phyloP scores from a whole-genome alignment of 441 rosid species.

The Melastoma candidum region DNA sequence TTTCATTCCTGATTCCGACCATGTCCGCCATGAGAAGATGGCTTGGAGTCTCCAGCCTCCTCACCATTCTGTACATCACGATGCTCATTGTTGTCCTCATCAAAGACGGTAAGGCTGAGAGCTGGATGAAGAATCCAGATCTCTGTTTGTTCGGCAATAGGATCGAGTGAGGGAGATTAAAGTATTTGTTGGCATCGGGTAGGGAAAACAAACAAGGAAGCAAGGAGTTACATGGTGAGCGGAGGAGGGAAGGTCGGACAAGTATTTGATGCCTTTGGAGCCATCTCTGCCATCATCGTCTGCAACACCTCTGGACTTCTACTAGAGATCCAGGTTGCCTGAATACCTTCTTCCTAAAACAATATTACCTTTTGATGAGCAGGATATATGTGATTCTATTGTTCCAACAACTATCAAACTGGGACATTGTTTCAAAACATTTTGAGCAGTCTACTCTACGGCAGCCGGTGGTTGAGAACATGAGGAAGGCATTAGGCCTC shows the following conservation, averaged over 20 bases:
- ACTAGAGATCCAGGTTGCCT: slow-evolving; percentile 22
- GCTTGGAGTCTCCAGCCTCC: slow-evolving; percentile 17
- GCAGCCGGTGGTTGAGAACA: slow-evolving; percentile 21
- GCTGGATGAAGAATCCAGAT: neutral
- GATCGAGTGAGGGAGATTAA: too few relatives aligned
- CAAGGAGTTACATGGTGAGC: slow-evolving; percentile 6
- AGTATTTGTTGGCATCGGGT: neutral
- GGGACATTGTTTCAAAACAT: too few relatives aligned
- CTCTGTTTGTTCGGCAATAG: too few relatives aligned
- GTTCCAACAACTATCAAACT: too few relatives aligned
- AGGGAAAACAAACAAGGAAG: slow-evolving; percentile 12
- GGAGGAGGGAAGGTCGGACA: slow-evolving; percentile 13
- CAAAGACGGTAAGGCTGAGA: slow-evolving; percentile 16
- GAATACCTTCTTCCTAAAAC: too few relatives aligned
- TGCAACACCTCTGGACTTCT: slow-evolving; percentile 22
- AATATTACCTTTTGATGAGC: too few relatives aligned
- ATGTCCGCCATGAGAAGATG: slow-evolving; percentile 24
- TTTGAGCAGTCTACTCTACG: slow-evolving; percentile 21
- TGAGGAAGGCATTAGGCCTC: slow-evolving; percentile 22
- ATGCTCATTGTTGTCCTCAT: slow-evolving; percentile 7
- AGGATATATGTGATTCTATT: too few relatives aligned
- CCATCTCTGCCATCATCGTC: slow-evolving; percentile 18
- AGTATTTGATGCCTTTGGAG: slow-evolving; percentile 18
- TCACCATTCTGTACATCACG: slow-evolving; percentile 15
- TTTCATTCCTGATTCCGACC: slow-evolving; percentile 20